Evolutionary conservation across 164 flowering plant species (phyloP).

Genomic region (Euptelea pleiosperma): DNA sequence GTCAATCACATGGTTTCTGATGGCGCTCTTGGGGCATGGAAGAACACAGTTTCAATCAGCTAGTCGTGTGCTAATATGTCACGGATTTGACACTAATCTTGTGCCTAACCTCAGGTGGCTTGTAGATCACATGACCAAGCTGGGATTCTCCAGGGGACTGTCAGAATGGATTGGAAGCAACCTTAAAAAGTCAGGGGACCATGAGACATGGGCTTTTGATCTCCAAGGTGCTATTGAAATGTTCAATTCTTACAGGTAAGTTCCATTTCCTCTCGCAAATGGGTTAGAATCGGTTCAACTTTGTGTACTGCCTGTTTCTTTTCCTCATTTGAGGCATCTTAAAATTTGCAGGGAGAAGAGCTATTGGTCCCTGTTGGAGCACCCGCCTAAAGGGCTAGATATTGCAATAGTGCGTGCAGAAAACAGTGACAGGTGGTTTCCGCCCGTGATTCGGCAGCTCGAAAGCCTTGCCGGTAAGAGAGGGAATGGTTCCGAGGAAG

Average conservation of each 20-base stretch:
- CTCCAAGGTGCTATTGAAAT: conserved; percentile 83
- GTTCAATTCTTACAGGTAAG: conserved; percentile 83
- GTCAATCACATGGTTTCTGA: neutral
- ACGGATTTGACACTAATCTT: neutral
- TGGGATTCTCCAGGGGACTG: conserved; percentile 79
- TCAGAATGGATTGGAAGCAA: conserved; percentile 91
- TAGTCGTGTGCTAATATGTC: neutral
- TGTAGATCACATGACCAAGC: conserved; percentile 75
- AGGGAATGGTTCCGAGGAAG: conserved; percentile 33
- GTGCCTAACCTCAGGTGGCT: conserved; percentile 64
- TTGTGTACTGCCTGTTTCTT: neutral
- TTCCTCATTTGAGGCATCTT: neutral
- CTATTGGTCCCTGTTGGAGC: conserved; percentile 82
- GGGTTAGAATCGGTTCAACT: neutral
- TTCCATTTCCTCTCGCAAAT: neutral
- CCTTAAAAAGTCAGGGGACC: conserved; percentile 70
- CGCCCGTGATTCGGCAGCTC: conserved; percentile 44
- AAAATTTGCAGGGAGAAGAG: conserved; percentile 53
- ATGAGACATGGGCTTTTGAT: conserved; percentile 75
- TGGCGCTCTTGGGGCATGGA: neutral
- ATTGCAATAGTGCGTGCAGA: conserved; percentile 76
- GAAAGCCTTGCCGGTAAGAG: conserved; percentile 39
- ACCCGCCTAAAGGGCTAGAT: conserved; percentile 71
- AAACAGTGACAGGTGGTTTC: conserved; percentile 88
- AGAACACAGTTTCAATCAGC: neutral